Percentiles rank a stretch among this genome's conserved stretches.
Evolutionary conservation across 306 rosid species (phyloP).

Genomic region (Inga laurina): DNA sequence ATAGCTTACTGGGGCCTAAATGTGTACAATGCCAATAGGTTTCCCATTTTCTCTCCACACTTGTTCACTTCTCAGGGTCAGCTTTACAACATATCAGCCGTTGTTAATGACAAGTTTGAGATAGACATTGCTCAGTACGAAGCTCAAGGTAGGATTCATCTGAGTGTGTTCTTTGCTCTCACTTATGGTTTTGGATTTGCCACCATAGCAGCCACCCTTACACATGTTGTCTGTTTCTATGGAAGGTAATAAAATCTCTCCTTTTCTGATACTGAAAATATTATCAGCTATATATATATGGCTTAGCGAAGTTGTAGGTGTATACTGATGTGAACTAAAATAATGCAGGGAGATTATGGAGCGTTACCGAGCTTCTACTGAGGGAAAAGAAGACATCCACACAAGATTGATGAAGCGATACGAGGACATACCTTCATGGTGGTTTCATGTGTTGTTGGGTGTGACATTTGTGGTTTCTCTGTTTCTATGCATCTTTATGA

Average conservation of each 20-base stretch:
- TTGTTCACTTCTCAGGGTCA: constrained; percentile 66
- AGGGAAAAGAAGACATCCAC: constrained; percentile 73
- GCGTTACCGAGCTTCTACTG: constrained; percentile 59
- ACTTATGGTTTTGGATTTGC: constrained; percentile 81
- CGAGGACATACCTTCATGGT: constrained; percentile 85
- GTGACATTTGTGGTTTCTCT: constrained; percentile 62
- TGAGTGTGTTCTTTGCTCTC: constrained; percentile 70
- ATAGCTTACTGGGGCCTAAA: constrained; percentile 68
- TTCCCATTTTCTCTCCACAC: constrained; percentile 80
- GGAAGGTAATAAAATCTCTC: constrained; percentile 57
- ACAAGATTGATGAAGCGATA: constrained; percentile 77
- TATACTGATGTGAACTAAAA: constrained; percentile 25
- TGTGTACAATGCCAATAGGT: constrained; percentile 50
- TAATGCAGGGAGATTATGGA: constrained; percentile 76
- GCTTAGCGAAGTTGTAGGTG: not conserved
- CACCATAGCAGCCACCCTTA: constrained; percentile 70
- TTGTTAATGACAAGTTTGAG: constrained; percentile 69
- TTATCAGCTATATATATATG: no score
- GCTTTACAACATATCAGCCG: constrained; percentile 54
- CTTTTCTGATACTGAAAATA: not conserved
- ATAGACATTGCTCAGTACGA: constrained; percentile 44
- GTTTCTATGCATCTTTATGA: constrained; percentile 62
- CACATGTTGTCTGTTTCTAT: constrained; percentile 71
- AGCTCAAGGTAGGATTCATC: constrained; percentile 62
- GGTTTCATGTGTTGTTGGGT: constrained; percentile 65